These are phyloP conservation scores for Peronospora farinosa DNA, from an alignment of 352 stramenopile species.

Conservation along the genomic window DNA sequence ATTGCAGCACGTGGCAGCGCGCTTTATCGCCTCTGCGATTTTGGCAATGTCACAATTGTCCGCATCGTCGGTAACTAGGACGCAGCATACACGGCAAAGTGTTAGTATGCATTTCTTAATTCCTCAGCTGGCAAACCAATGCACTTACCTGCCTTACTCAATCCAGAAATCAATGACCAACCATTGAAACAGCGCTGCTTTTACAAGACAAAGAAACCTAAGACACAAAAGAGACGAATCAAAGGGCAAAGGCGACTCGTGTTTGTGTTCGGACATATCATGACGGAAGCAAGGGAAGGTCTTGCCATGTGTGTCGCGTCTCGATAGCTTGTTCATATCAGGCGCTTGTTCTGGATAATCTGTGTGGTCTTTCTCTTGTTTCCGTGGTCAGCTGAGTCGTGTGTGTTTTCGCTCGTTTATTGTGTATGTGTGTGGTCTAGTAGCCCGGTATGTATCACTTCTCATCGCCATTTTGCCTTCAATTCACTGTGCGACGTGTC, in stretches of 20 bases:
- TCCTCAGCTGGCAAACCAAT: neutral
- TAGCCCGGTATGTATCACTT: conserved; percentile 13
- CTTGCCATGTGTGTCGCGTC: conserved; percentile 18
- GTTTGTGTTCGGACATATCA: conserved; percentile 20
- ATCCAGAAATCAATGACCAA: neutral
- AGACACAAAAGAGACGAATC: conserved; percentile 2
- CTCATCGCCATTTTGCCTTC: conserved; percentile 8
- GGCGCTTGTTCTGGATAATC: conserved; percentile 12
- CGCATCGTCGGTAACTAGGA: conserved; percentile 1
- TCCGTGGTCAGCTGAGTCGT: conserved; percentile 16
- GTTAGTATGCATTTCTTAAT: neutral
- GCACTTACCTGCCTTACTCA: neutral
- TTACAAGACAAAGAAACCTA: conserved; percentile 5
- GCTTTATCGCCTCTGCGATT: no score
- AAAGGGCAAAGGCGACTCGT: conserved; percentile 22
- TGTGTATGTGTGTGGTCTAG: conserved; percentile 22
- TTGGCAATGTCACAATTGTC: no score
- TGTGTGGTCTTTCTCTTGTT: conserved; percentile 13
- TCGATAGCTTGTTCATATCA: conserved; percentile 6
- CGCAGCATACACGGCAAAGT: neutral
- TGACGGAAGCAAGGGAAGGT: conserved; percentile 3
- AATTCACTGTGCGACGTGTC: conserved; percentile 15
- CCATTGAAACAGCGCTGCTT: conserved; percentile 17
- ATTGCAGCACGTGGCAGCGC: no score
- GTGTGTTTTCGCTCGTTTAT: conserved; percentile 4